A percentile compares a stretch with the other conserved stretches of the same genome.
Conservation (phyloP, 2,329 filamentous ascomycete genomes). For the Nothophoma quercina region DNA sequence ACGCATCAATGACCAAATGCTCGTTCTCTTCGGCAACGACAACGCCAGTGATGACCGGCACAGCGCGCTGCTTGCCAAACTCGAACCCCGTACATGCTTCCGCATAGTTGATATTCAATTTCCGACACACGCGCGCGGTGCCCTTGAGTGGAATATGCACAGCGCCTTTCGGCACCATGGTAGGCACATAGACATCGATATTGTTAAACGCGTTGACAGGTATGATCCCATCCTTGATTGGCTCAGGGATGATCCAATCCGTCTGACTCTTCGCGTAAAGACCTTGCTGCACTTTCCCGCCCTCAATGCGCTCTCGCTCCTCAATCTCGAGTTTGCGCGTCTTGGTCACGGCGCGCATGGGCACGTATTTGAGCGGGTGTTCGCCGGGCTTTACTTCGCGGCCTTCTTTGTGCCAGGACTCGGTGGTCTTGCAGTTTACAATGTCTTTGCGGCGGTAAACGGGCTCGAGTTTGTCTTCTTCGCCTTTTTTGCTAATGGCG, state of each 20-base stretch:
- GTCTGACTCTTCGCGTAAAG: conserved; percentile 87
- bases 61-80: conserved; percentile 92
- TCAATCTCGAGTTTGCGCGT: conserved; percentile 88
- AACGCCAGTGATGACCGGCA: conserved; percentile 89
- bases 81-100: conserved; percentile 97
- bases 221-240: conserved; percentile 83
- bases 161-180: conserved; percentile 88
- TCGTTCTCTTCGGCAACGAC: conserved; percentile 85
- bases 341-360: conserved; percentile 88
- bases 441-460: conserved; percentile 84
- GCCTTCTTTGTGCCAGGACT: conserved; percentile 98
- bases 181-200: conserved; percentile 92
- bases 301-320: conserved; percentile 78
- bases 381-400: conserved; percentile 75
- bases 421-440: conserved; percentile 84
- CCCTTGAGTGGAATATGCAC: conserved; percentile 83
- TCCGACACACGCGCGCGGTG: conserved; percentile 80
- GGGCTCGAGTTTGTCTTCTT: conserved; percentile 75
- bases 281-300: conserved; percentile 85
- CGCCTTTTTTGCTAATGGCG: conserved; percentile 72
- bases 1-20: conserved; percentile 76
- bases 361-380: conserved; percentile 82
- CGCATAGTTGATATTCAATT: conserved; percentile 84
- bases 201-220: conserved; percentile 96
- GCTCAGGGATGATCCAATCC: conserved; percentile 91